Base-by-base conservation (phyloP, 345 rosid genomes). In the Citrus medica region DNA sequence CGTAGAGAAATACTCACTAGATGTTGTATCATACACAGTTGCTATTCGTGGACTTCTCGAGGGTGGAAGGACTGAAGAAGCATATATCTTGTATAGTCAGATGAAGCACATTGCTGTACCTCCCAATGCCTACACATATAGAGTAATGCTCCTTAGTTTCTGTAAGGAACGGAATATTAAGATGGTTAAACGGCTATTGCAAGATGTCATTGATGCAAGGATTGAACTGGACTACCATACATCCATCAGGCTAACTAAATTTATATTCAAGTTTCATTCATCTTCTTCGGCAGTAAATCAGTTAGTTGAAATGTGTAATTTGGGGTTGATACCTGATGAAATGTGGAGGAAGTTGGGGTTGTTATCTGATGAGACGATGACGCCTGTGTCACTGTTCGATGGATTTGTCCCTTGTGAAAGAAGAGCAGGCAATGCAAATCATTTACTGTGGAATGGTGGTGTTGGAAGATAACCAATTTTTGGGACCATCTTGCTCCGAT, bases 21-120 rank as follows among this genome's bases (percentile, higher is more conserved):
- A 92, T 85, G 89, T 79, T 76, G 89, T 90, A 56, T 86, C 93
- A 55, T 92, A 86, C 79, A 86, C 91, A 60, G 89, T 86, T 75
- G 94, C 89, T 42, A 90, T 90, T 12, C 68, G 71, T 82, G 93
- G 96, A 17, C 92, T 93, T 79, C 81, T 93, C 71, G 80, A 72
- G 77, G 78, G 77, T 19, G 87, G 90, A 66, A 87, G 91, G 81
- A 73, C 78, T 32, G 81, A 71, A 71, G 94, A 92, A 84, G 98
- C 91, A 55, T 81, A 40, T 75, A 64, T 80, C 67, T 33, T 89
- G 76, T 86, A 81, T 59, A 10, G 70, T 22, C 79, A 86, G 63
- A 93, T 93, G 98, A 90, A 80, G 76, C 88, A 85, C 61, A 65
- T 19, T 74, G 94, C 93, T 12, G 7, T 90, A 33, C 38, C 68